Evolutionary conservation across 1,284 basidiomycete species (phyloP), one percentile per base, ranked within the genome.

Genomic region (Trichosporon sp.): DNA sequence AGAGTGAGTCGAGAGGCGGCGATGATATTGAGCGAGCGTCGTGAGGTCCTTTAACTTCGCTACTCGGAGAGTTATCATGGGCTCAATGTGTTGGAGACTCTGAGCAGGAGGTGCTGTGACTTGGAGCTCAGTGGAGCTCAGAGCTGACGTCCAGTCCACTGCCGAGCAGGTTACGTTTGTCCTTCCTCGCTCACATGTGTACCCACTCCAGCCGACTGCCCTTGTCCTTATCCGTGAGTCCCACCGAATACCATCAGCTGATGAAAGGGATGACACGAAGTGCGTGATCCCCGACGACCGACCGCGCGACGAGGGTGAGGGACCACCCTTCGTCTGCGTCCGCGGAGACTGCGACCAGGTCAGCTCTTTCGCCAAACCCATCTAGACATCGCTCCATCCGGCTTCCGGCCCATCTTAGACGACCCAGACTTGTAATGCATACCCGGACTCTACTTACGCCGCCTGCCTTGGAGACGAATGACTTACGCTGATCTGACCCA

Each of bases 161-260:
- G 82, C 71, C 71, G 79, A 66, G 80, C 81, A 8, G 82, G 82
- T 0, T 83, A 83, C 66, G 79, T 83, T 37, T 83, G 82, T 71
- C 81, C 82, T 3, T 75, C 72, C 0, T 78, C 78, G 5, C 71
- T 82, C 64, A 77, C 78, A 26, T 83, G 82, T 68, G 81, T 83
- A 1, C 79, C 82, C n/a, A 82, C 81, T 0, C 82, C 82, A 2
- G 79, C 80, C 4, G 81, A 81, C 70, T 83, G 82, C 69, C 82
- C 82, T 14, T 83, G 82, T 72, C 80, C 81, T 4, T 82, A 83
- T 69, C 79, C 81, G 82, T 83, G 67, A 75, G 81, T 78, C 6
- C 11, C n/a, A 16, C 11, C 10, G 35, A 3, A 0, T 31, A 8
- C 11, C 12, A 16, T 14, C 26, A 37, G 19, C 68, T 70, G 32